Conservation (phyloP, 164 flowering plant species). For the Tetrastigma voinierianum region DNA sequence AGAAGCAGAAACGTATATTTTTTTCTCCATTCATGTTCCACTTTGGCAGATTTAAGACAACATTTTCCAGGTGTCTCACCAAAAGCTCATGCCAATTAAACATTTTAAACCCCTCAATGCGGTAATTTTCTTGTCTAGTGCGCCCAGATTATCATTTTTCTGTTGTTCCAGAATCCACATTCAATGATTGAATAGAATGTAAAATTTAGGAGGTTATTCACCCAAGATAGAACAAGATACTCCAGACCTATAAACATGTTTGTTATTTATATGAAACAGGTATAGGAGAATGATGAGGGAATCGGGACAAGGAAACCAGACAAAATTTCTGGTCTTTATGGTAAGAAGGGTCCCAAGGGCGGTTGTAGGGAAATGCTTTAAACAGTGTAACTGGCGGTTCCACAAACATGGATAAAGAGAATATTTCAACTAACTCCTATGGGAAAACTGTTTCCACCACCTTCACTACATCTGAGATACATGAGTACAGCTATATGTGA, state of each 20-base stretch:
- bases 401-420: not conserved
- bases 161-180: too few relatives aligned
- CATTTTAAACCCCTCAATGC: too few relatives aligned
- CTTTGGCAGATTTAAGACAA: too few relatives aligned
- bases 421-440: slow-evolving; percentile 58
- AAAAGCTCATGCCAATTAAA: not conserved
- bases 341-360: too few relatives aligned
- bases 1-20: not conserved
- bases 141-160: too few relatives aligned
- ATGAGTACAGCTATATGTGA: slow-evolving; percentile 83
- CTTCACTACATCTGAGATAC: slow-evolving; percentile 86
- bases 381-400: not conserved
- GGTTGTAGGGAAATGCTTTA: not conserved
- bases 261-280: too few relatives aligned
- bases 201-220: not conserved
- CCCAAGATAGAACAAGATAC: not conserved
- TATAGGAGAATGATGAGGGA: not conserved
- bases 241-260: not conserved
- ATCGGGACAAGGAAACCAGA: too few relatives aligned
- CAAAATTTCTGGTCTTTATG: too few relatives aligned
- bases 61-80: not conserved
- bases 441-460: slow-evolving; percentile 98
- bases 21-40: not conserved
- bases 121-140: too few relatives aligned
- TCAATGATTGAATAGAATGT: not conserved